Evolutionary conservation across 2,329 filamentous ascomycete genomes (phyloP), one percentile per base, ranked within the genome.

Genomic region (Stagonosporopsis rhizophila): DNA sequence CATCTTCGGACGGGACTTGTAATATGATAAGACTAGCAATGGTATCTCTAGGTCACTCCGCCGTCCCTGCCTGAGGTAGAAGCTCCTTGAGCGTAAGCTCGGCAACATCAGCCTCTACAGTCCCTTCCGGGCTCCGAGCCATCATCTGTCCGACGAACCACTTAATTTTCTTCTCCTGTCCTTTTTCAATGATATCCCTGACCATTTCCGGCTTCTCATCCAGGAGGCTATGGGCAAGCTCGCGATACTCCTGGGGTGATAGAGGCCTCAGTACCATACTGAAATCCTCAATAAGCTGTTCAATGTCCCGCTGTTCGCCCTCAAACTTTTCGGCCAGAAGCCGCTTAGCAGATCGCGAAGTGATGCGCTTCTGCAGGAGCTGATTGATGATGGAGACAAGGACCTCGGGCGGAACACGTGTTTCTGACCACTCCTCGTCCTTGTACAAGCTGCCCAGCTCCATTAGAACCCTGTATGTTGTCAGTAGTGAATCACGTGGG

Each of bases 101-200:
- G 9, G 86, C 87, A 65, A 81, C 81, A 53, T 79, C 78, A 4
- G 87, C 83, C 71, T 89, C 85, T 6, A 89, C 82, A 1, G 83
- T 83, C 0, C 86, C 86, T 56, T 85, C 84, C 25, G 82, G 80
- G 25, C 85, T 85, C 58, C 78, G 75, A 40, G 84, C 79, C 75
- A 89, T 86, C 84, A 90, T 88, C 72, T 88, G 84, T 11, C 88
- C 88, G 14, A 90, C 82, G 64, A 90, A 83, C 79, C 84, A 90
- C 65, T 85, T 86, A 6, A 88, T 72, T 72, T 90, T 90, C n/a
- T 86, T 85, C 27, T 79, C 77, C 61, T 88, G 85, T 0, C 83
- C 82, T 66, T 85, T 86, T 42, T 80, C 77, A 38, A 81, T 77
- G 45, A 89, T 86, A 48, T 86, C 82, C 50, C 80, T 77, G 2